Evolutionary conservation across 2,329 filamentous ascomycete species (phyloP), one percentile per base, ranked within the genome.

Genomic region (Cladosporium sp.): DNA sequence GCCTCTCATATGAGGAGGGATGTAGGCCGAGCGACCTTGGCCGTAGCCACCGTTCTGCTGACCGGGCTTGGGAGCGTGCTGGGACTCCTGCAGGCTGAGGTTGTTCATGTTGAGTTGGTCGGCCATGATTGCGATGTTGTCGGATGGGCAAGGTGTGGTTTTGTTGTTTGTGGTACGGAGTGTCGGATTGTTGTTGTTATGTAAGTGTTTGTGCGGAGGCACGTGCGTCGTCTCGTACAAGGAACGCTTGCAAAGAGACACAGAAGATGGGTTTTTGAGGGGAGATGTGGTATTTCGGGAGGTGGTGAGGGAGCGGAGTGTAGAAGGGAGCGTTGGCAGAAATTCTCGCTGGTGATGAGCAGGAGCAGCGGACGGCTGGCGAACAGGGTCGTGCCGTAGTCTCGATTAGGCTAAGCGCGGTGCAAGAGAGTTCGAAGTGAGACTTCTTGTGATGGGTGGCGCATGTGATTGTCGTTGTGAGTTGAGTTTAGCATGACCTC

Each of bases 71-170:
- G 80, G 77, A 71, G 85, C 86, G 76, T 88, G 86, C 79, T 87
- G 83, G 67, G 85, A 87, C 71, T 89, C 87, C 77, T 86, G 87
- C 70, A 94, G 83, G 80, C 82, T 89, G 75, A 94, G 84, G 77
- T 88, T 87, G 77, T 85, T 86, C 86, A 94, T 93, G 84, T 92
- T 92, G 75, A 95, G 86, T 84, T 93, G 89, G 76, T 92, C 90
- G 79, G 90, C 90, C 90, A 93, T 93, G 68, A 60, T 74, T 64
- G 64, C 58, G 46, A 46, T 64, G 60, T 51, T 53, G 25, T 26
- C 25, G 59, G 53, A 5, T 32, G 53, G 49, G 30, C 25, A n/a
- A 10, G 21, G 62, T 49, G 54, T 63, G 39, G n/a, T 57, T 57
- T 46, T 54, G 51, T 32, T 54, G 49, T 53, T 46, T 53, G 51